These are phyloP conservation scores for Amniculicola lignicola DNA, from an alignment of 495 filamentous ascomycete genomes.

Conservation along the genomic window DNA sequence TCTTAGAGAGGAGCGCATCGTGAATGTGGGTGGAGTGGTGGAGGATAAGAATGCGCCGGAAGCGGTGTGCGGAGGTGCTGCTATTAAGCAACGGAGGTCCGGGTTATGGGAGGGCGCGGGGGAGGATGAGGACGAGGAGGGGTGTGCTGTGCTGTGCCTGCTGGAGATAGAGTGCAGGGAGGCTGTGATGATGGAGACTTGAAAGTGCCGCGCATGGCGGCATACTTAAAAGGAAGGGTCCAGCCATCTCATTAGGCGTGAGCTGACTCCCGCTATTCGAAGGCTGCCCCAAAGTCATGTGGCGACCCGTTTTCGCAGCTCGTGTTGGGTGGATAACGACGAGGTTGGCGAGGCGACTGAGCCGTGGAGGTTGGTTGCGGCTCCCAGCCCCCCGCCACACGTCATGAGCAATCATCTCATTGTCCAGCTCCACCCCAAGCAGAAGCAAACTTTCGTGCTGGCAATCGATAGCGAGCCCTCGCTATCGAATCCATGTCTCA, in stretches of 20 bases:
- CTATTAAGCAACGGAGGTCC: background rate
- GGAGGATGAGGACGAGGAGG: background rate
- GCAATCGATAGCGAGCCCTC: too few relatives aligned
- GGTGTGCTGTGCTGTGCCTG: background rate
- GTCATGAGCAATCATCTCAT: background rate
- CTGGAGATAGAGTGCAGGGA: background rate
- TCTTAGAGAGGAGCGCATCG: constrained; percentile 26
- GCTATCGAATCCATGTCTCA: too few relatives aligned
- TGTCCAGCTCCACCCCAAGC: too few relatives aligned
- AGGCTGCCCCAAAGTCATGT: too few relatives aligned
- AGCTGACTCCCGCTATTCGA: background rate
- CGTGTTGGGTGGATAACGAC: constrained; percentile 27
- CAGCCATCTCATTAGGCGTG: constrained; percentile 31
- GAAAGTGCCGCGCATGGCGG: constrained; percentile 8
- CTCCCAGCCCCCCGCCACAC: constrained; percentile 13
- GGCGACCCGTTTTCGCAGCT: constrained; percentile 18
- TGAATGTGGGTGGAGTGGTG: constrained; percentile 13
- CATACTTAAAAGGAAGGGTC: constrained; percentile 25
- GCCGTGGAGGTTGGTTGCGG: constrained; percentile 19
- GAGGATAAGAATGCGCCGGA: constrained; percentile 1
- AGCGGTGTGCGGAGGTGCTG: background rate
- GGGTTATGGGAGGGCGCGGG: background rate
- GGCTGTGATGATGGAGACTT: background rate
- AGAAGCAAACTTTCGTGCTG: too few relatives aligned
- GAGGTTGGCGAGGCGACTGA: constrained; percentile 26